These are phyloP conservation scores for Nidularia pulvinata DNA, from an alignment of 768 basidiomycete genomes.

Conservation along the genomic window DNA sequence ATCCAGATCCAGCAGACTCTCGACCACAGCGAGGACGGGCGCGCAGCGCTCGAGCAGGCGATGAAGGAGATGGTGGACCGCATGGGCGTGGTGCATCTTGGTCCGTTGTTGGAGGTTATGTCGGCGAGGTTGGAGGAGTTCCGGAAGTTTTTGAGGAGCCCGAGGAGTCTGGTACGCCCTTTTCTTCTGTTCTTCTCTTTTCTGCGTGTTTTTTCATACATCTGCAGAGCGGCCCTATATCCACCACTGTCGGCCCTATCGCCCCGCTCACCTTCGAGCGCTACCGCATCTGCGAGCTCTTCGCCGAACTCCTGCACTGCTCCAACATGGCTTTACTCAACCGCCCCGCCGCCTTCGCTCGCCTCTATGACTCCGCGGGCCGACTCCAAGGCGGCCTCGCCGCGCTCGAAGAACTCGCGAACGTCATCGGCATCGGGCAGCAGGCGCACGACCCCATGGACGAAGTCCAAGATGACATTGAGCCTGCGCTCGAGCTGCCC, in stretches of 20 bases:
- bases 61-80: slow-evolving; percentile 83
- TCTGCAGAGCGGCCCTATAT: slow-evolving; percentile 62
- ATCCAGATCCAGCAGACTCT: slow-evolving; percentile 84
- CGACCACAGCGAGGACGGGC: slow-evolving; percentile 50
- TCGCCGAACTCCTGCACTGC: slow-evolving; percentile 95
- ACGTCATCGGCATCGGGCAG: slow-evolving; percentile 71
- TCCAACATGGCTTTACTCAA: slow-evolving; percentile 98
- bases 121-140: slow-evolving; percentile 68
- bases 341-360: slow-evolving; percentile 64
- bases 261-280: slow-evolving; percentile 92
- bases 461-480: slow-evolving; percentile 57
- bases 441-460: slow-evolving; percentile 57
- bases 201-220: slow-evolving; percentile 1
- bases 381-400: slow-evolving; percentile 85
- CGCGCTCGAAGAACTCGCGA: slow-evolving; percentile 84
- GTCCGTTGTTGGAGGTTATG: slow-evolving; percentile 75
- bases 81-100: slow-evolving; percentile 91
- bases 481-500: slow-evolving; percentile 69
- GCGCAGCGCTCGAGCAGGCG: slow-evolving; percentile 67
- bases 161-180: slow-evolving; percentile 72
- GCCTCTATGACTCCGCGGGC: slow-evolving; percentile 81
- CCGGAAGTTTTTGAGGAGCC: slow-evolving; percentile 66
- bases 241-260: slow-evolving; percentile 73
- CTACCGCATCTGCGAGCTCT: slow-evolving; percentile 94
- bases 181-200: neutral